Evolutionary conservation across 2,329 filamentous ascomycete species (phyloP).

Genomic region (Exophiala bonariae): DNA sequence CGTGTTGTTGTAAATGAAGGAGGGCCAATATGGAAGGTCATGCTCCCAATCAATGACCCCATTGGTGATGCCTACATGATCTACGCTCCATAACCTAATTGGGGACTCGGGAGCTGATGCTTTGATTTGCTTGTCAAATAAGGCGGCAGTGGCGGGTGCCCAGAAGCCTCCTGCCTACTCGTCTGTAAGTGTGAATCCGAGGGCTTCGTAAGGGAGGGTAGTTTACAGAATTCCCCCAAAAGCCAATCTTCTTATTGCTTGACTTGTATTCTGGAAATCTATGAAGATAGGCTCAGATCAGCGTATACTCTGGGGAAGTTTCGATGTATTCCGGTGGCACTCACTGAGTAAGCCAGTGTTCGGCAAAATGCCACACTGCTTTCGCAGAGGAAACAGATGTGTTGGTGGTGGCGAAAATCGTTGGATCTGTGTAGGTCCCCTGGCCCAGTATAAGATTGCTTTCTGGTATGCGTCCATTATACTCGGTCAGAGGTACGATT

Average conservation of each 20-base stretch:
- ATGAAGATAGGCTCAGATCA: conserved; percentile 51
- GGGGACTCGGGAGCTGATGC: conserved; percentile 7
- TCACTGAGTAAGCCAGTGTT: conserved; percentile 55
- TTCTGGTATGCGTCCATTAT: conserved; percentile 32
- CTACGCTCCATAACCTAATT: conserved; percentile 31
- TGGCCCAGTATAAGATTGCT: conserved; percentile 54
- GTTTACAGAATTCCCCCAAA: conserved; percentile 38
- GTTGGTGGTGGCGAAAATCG: conserved; percentile 33
- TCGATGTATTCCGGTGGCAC: no score
- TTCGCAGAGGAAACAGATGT: conserved; percentile 46
- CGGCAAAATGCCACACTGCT: conserved; percentile 55
- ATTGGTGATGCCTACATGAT: conserved; percentile 58
- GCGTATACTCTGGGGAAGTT: no score
- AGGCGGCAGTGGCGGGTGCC: conserved; percentile 42
- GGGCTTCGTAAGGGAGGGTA: neutral
- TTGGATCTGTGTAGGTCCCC: conserved; percentile 53
- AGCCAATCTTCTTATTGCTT: conserved; percentile 41
- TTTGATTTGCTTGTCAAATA: conserved; percentile 11
- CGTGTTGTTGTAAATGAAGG: conserved; percentile 59
- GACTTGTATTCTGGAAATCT: conserved; percentile 63
- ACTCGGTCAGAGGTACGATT: conserved; percentile 10
- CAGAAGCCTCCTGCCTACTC: conserved; percentile 49
- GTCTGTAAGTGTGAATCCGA: conserved; percentile 41
- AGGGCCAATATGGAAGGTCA: conserved; percentile 49
- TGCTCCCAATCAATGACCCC: conserved; percentile 55